Percentiles rank a stretch among this genome's conserved stretches.
Conservation (phyloP, 768 basidiomycete genomes). For the Rhodosporidiobolus odoratus region DNA sequence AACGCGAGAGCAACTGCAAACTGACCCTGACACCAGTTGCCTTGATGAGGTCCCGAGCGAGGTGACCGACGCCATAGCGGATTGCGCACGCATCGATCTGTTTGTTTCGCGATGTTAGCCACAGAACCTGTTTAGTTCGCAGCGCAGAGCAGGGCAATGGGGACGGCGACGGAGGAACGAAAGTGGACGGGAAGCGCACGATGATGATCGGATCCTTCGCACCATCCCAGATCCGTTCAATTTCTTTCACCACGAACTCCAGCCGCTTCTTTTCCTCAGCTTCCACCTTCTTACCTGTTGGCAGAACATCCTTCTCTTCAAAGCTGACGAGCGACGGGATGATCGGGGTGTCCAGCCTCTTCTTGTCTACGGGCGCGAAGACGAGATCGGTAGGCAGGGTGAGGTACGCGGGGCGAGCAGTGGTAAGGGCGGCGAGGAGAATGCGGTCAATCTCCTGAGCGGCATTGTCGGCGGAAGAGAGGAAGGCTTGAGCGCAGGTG, state of each 20-base stretch:
- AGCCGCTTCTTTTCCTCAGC: conserved; percentile 48
- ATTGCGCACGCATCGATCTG: conserved; percentile 65
- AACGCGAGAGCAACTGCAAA: conserved; percentile 61
- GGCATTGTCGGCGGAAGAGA: conserved; percentile 57
- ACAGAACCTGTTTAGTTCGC: too few species aligned
- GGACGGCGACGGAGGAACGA: neutral
- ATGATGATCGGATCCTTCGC: conserved; percentile 65
- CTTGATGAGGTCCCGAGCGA: conserved; percentile 60
- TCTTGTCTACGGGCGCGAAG: conserved; percentile 45
- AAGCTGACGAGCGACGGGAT: neutral
- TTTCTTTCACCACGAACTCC: conserved; percentile 66
- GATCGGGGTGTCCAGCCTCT: conserved; percentile 30
- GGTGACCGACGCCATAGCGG: conserved; percentile 62
- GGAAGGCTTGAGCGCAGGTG: conserved; percentile 60
- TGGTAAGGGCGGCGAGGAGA: conserved; percentile 53
- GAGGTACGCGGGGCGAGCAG: conserved; percentile 77
- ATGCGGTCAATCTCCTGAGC: conserved; percentile 71
- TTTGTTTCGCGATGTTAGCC: too few species aligned
- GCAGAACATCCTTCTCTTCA: conserved; percentile 12
- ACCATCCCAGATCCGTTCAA: conserved; percentile 59
- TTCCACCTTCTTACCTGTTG: conserved; percentile 30
- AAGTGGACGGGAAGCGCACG: conserved; percentile 44
- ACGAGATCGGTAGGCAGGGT: conserved; percentile 80
- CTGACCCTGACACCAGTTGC: conserved; percentile 59
- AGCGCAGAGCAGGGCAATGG: too few species aligned